Evolutionary conservation across 1,284 basidiomycete species (phyloP), one percentile per base, ranked within the genome.

Genomic region (Ceratobasidium sp.): DNA sequence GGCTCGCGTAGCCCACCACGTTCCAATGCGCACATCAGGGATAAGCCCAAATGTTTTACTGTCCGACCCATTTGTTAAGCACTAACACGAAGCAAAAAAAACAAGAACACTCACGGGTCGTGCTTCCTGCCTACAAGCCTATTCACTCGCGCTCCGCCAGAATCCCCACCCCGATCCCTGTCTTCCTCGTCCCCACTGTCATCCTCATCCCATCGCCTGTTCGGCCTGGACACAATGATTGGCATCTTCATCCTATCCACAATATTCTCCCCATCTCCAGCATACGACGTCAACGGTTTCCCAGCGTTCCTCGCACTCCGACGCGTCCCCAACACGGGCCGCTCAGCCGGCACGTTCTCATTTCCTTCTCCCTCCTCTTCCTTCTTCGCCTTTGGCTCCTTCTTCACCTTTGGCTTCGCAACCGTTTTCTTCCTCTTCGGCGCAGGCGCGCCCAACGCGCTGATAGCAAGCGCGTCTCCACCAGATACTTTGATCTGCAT

Each of bases 1-100:
- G 77, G 87, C 80, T 66, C 87, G 81, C 4, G 84, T 86, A 75
- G 88, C 85, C 92, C 92, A 94, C 91, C 91, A 93, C 18, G 90
- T 88, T 1, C 92, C 92, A 35, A 93, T 86, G n/a, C 84, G 82
- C 28, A 94, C 79, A 8, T 85, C 90, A n/a, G 91, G 91, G 74
- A 94, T 94, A 44, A 82, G 75, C 0, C 91, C 91, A 79, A 86
- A 91, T 11, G 80, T 83, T 79, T 83, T 82, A 73, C 87, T 76
- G 21, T 76, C 78, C 47, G 14, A 21, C 79, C 85, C 85, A n/a
- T 84, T 86, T 63, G 52, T 18, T 55, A 3, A 47, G n/a, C 32
- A 21, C 66, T 18, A 41, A 58, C 23, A 62, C 73, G 38, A 58
- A 26, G 55, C 62, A 41, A n/a, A 54, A 32, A 46, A 74, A 38